Percentiles rank a stretch among this genome's conserved stretches.
Evolutionary conservation across 331 rosid species (phyloP).

Genomic region (Rhamnella rubrinervis): DNA sequence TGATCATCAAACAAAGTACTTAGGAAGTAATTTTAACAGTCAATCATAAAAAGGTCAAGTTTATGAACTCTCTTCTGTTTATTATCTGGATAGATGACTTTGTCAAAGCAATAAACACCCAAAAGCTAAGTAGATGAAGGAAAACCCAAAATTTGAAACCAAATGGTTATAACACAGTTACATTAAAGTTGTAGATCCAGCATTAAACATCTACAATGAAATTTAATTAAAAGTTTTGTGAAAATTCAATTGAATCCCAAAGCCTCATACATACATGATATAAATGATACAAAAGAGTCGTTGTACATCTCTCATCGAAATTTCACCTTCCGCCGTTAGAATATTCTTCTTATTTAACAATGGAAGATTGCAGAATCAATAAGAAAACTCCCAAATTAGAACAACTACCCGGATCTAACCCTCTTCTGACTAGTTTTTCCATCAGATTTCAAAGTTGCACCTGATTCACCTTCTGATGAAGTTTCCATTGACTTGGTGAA

Average conservation of each 20-base stretch:
- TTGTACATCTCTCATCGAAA: slow-evolving; percentile 21
- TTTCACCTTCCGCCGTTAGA: slow-evolving; percentile 22
- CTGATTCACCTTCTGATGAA: slow-evolving; percentile 82
- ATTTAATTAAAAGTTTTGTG: slow-evolving; percentile 4
- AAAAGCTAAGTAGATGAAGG: no score
- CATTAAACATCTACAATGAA: slow-evolving; percentile 11
- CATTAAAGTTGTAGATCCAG: slow-evolving; percentile 10
- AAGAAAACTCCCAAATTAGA: slow-evolving; percentile 15
- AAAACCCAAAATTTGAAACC: not conserved
- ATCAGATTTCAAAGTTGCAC: slow-evolving; percentile 70
- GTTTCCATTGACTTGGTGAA: slow-evolving; percentile 66
- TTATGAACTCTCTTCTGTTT: not conserved
- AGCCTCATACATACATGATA: slow-evolving; percentile 11
- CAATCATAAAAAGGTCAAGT: slow-evolving; percentile 3
- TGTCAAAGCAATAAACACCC: no score
- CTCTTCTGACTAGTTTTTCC: slow-evolving; percentile 79
- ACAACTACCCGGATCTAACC: slow-evolving; percentile 60
- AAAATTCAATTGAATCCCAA: slow-evolving; percentile 12
- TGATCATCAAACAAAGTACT: slow-evolving; percentile 14
- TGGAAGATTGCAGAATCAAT: slow-evolving; percentile 20
- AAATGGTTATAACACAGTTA: slow-evolving; percentile 1
- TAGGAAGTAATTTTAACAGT: not conserved
- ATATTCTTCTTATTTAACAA: slow-evolving; percentile 33
- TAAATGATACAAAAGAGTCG: slow-evolving; percentile 18
- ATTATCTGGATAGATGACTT: no score